Base-by-base conservation (phyloP, 192 early-diverging fungal species). In the Coemansia brasiliensis region DNA sequence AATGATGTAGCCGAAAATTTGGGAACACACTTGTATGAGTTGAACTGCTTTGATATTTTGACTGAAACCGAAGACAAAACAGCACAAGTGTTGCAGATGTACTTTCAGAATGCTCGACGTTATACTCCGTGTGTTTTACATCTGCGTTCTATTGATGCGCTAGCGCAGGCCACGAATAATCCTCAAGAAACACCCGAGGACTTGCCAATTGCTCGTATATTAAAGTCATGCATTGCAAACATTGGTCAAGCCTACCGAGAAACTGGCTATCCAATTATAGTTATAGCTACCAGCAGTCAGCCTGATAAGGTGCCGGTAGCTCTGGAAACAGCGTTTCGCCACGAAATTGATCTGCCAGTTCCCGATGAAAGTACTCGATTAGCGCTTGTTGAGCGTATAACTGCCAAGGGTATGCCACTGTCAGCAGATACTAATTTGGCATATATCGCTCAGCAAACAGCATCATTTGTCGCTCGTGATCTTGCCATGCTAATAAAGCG, bases 391-490 rank as follows among this genome's bases (percentile, higher is more conserved):
- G 60, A 82, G 40, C 67, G 91, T 11, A 83, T 89, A 5, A 27
- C 68, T 9, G 21, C 56, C 1, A 39, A 18, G 16, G 57, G 63
- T 5, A 70, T 85, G 9, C 77, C 80, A 13, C 61, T 92, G 24
- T 85, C 94, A 4, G 86, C 87, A 0, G 94, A 98, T 79, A 85
- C 93, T 5, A 84, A 87, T 24, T 40, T 92, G 25, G 60, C 79
- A 3, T 82, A 81, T 32, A 72, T 98, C 41, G 91, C 96, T 3
- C 87, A 88, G 29, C 94, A 98, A 55, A 98, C 95, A 0, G 95
- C 96, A 4, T 93, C 92, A 2, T 83, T 98, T 53, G 88, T 92
- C 11, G 87, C 90, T 0, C 84, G 90, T 20, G 96, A 98, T 68
- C 68, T 98, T 12, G 87, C 83, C 0, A 85, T 88, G 60, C 64